Evolutionary conservation across 148 eudicot genomes (phyloP).

Genomic region (Chenopodium berlandieri): DNA sequence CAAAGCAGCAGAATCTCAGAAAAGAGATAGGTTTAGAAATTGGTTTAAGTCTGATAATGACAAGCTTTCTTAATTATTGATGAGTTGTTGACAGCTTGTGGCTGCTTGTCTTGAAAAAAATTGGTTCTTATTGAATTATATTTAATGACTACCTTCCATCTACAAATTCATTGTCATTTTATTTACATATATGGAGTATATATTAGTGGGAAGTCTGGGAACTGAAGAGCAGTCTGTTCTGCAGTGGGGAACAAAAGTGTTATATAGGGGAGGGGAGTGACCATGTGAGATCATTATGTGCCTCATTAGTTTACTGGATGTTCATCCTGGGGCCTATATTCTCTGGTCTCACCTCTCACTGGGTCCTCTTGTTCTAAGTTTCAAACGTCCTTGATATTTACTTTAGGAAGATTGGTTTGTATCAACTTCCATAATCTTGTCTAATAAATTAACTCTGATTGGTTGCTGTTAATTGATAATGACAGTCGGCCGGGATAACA

Average conservation of each 20-base stretch:
- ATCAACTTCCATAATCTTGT: neutral
- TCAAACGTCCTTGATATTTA: neutral
- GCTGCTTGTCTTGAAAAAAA: neutral
- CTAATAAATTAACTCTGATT: slow-evolving; percentile 1
- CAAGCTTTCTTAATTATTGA: too few relatives aligned
- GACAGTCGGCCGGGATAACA: slow-evolving; percentile 71
- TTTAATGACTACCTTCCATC: too few relatives aligned
- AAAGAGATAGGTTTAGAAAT: neutral
- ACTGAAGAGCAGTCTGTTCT: neutral
- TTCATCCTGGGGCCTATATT: neutral
- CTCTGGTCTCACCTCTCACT: slow-evolving; percentile 2
- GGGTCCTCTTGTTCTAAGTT: neutral
- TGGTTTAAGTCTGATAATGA: neutral
- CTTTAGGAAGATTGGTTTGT: neutral
- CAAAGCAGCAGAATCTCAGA: neutral
- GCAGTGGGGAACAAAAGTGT: neutral
- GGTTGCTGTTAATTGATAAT: slow-evolving; percentile 20
- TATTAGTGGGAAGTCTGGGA: too few relatives aligned
- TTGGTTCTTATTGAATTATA: neutral
- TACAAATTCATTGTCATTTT: neutral
- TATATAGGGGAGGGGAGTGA: neutral
- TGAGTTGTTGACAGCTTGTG: too few relatives aligned
- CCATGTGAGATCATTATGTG: neutral
- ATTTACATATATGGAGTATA: neutral
- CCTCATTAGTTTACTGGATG: neutral